A percentile compares a stretch with the other conserved stretches of the same genome.
phyloP scores from a whole-genome alignment of 2,329 filamentous ascomycete species.

The Claviceps pazoutovae region DNA sequence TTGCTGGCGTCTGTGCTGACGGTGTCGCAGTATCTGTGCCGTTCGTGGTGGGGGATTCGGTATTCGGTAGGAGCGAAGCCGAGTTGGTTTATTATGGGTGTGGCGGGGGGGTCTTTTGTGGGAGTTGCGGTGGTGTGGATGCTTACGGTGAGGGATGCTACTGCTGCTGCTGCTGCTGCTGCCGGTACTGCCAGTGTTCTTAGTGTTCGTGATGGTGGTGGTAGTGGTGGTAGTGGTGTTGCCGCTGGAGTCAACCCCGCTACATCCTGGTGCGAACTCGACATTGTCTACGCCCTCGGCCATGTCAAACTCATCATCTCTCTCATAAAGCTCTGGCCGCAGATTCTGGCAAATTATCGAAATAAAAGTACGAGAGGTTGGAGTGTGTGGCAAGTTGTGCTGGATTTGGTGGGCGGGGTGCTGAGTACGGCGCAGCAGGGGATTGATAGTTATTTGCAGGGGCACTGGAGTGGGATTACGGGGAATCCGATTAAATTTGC shows the following conservation, averaged over 20 bases:
- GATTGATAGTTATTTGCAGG: constrained; percentile 72
- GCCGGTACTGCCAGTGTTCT: too few species aligned
- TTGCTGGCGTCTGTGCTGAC: constrained; percentile 56
- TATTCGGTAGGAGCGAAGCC: constrained; percentile 41
- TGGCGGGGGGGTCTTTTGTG: constrained; percentile 54
- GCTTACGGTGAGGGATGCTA: too few species aligned
- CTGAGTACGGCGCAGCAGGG: constrained; percentile 69
- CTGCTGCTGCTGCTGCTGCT: too few species aligned
- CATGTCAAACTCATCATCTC: constrained; percentile 86
- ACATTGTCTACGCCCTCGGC: constrained; percentile 54
- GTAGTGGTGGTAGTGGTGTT: too few species aligned
- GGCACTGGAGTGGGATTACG: constrained; percentile 79
- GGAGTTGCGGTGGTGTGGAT: constrained; percentile 31
- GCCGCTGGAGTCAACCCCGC: too few species aligned
- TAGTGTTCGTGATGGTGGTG: too few species aligned
- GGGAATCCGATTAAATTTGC: constrained; percentile 87
- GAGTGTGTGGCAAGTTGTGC: constrained; percentile 70
- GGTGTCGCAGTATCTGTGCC: constrained; percentile 70
- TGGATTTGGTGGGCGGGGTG: constrained; percentile 71
- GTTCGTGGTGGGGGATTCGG: constrained; percentile 61
- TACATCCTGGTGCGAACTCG: constrained; percentile 42
- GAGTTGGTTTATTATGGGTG: constrained; percentile 48
- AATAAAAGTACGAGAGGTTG: constrained; percentile 79
- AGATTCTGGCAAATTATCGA: constrained; percentile 69
- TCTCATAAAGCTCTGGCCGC: constrained; percentile 83